Base-by-base conservation (phyloP, 75 land plant genomes). In the Cryptomeria japonica region DNA sequence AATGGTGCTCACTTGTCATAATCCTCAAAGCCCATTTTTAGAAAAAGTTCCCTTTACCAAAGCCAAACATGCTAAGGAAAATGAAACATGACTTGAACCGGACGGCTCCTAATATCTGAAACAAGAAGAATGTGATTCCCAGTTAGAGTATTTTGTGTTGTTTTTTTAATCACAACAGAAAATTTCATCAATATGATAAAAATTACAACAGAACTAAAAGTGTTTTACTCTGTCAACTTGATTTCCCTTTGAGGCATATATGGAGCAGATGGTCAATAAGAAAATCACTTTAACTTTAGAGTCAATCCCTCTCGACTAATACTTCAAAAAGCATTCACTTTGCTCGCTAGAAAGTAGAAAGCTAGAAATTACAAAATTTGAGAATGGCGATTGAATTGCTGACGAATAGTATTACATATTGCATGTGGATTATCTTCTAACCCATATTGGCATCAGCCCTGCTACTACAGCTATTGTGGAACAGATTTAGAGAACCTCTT, bases 401-500 rank as follows among this genome's bases (percentile, higher is more conserved):
- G 1, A 64, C 31, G 0, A 9, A 25, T 25, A 25, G 70, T 64
- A 75, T 75, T 14, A 75, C 77, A 75, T 34, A 32, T 25, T 75
- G 77, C 37, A 34, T 31, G 77, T 6, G 77, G 77, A 32, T 75
- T 34, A 75, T 34, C 32, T 75, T 75, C 37, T 75, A 32, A 11
- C 3, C 77, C 77, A 34, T 25, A 75, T 75, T 75, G 37, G 77
- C 38, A 75, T 75, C 77, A 28, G 37, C 34, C 38, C 37, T 34
- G 12, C 77, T 34, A 75, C 13, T 11, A 34, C 72, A 64, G n/a
- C n/a, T 19, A 73, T 73, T 73, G 77, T 73, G 37, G 37, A 46
- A 46, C 73, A 64, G 32, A 88, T 19, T 86, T 68, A 49, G 19
- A 93, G 87, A 0, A 89, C 94, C 47, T 94, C 91, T 28, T 87